A percentile compares a stretch with the other conserved stretches of the same genome.
These are phyloP conservation scores for Prunus dulcis DNA, from an alignment of 306 rosid genomes.

Conservation along the genomic window DNA sequence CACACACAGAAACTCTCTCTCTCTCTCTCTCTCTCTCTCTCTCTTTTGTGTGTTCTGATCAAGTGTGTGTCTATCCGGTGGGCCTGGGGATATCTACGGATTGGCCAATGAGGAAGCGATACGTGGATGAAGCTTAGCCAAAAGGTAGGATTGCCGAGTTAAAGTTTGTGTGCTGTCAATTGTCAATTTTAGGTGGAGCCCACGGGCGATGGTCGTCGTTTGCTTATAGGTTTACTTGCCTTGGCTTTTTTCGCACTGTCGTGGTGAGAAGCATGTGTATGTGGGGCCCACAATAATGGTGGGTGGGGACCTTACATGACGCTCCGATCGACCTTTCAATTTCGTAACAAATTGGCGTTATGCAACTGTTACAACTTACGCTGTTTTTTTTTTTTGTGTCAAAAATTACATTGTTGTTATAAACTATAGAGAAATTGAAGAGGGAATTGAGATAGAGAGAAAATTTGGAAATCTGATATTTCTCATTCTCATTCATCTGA, in stretches of 20 bases:
- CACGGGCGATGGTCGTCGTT: neutral
- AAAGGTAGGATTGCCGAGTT: neutral
- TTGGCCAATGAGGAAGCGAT: neutral
- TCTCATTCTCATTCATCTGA: too few relatives aligned
- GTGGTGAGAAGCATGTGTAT: neutral
- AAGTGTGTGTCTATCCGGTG: conserved; percentile 38
- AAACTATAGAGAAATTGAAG: too few relatives aligned
- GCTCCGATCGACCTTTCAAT: neutral
- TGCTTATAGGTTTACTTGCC: neutral
- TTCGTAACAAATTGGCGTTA: too few relatives aligned
- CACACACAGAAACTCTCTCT: neutral
- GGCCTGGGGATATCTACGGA: conserved; percentile 43
- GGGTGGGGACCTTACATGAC: neutral
- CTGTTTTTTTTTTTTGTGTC: too few relatives aligned
- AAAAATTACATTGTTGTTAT: too few relatives aligned
- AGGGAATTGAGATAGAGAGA: too few relatives aligned
- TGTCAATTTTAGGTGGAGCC: conserved; percentile 4
- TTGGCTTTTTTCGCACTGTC: neutral
- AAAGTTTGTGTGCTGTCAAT: neutral
- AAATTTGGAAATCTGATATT: too few relatives aligned
- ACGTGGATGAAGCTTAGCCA: conserved; percentile 59
- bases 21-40: neutral
- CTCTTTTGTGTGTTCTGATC: conserved; percentile 10
- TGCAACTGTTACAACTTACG: too few relatives aligned
- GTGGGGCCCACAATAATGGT: neutral